A percentile compares a stretch with the other conserved stretches of the same genome.
phyloP scores from a whole-genome alignment of 2,329 filamentous ascomycete genomes.

The Sporothrix euskadiensis region DNA sequence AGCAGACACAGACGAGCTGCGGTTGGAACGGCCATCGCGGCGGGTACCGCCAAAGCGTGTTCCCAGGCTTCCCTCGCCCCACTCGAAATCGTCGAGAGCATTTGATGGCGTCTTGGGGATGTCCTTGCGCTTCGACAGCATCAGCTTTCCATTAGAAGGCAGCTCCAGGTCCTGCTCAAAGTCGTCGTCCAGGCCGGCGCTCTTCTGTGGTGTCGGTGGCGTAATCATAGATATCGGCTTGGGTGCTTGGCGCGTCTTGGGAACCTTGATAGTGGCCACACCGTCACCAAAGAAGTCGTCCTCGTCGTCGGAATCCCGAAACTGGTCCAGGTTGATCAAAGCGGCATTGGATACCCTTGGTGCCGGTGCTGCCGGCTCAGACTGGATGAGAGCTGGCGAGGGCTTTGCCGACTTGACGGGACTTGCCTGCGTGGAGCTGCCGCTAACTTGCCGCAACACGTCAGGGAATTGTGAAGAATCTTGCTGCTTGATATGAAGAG shows the following conservation, averaged over 20 bases:
- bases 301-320: constrained; percentile 61
- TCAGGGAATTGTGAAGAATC: constrained; percentile 66
- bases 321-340: constrained; percentile 60
- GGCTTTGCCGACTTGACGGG: constrained; percentile 44
- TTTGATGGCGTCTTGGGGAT: constrained; percentile 63
- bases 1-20: constrained; percentile 84
- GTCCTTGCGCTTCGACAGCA: constrained; percentile 61
- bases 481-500: constrained; percentile 65
- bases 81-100: constrained; percentile 77
- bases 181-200: constrained; percentile 56
- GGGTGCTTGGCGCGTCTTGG: constrained; percentile 57
- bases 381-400: constrained; percentile 37
- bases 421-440: constrained; percentile 54
- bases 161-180: constrained; percentile 74
- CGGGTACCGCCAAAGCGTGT: constrained; percentile 86
- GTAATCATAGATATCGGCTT: constrained; percentile 57
- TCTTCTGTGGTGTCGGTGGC: constrained; percentile 56
- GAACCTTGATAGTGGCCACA: constrained; percentile 66
- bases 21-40: constrained; percentile 73
- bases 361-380: constrained; percentile 40
- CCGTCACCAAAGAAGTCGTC: constrained; percentile 66
- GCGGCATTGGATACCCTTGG: constrained; percentile 40
- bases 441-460: constrained; percentile 65
- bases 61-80: constrained; percentile 90
- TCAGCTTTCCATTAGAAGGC: constrained; percentile 65